These are phyloP conservation scores for Croton setiger DNA, from an alignment of 441 rosid genomes.

Conservation along the genomic window DNA sequence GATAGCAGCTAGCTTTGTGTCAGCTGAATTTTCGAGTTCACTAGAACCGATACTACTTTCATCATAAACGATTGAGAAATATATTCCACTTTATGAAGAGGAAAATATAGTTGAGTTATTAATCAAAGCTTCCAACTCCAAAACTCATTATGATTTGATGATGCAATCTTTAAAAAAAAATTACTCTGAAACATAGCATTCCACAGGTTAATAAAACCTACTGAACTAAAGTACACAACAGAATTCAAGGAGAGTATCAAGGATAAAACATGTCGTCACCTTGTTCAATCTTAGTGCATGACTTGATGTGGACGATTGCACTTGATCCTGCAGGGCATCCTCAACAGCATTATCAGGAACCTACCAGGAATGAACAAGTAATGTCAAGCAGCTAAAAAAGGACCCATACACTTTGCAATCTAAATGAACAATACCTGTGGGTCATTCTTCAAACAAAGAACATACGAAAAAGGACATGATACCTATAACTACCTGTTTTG, in stretches of 20 bases:
- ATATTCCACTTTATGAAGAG: neutral
- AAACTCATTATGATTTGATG: neutral
- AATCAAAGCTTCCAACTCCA: neutral
- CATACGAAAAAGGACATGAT: no score
- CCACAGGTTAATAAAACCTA: neutral
- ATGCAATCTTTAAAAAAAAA: neutral
- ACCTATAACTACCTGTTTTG: constrained; percentile 23
- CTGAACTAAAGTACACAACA: neutral
- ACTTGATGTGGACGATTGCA: constrained; percentile 26
- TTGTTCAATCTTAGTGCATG: constrained; percentile 16
- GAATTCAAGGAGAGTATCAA: neutral
- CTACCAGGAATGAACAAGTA: constrained; percentile 6
- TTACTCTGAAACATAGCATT: neutral
- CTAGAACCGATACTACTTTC: neutral
- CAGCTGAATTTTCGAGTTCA: neutral
- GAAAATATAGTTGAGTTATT: neutral
- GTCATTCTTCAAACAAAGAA: no score
- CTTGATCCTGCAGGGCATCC: constrained; percentile 15
- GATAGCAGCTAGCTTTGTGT: neutral
- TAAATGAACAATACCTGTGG: neutral
- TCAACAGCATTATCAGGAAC: constrained; percentile 18
- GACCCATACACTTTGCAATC: neutral
- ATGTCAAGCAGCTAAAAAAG: neutral
- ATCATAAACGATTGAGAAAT: neutral
- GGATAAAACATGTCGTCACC: constrained; percentile 4